These are phyloP conservation scores for Dimocarpus longan DNA, from an alignment of 345 rosid genomes.

Conservation along the genomic window DNA sequence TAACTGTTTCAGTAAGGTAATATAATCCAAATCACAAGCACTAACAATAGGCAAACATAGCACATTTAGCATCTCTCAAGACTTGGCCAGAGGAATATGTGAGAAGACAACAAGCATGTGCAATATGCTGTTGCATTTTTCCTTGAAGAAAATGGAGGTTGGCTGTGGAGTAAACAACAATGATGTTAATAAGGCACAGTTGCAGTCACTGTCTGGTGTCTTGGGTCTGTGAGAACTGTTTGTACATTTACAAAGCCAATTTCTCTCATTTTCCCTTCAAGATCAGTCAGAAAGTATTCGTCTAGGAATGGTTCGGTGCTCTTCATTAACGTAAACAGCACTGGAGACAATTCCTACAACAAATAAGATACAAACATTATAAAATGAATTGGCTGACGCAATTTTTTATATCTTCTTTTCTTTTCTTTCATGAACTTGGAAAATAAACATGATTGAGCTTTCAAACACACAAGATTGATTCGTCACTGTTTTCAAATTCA, in stretches of 20 bases:
- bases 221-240: conserved; percentile 50
- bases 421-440: neutral
- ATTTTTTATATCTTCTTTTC: neutral
- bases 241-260: conserved; percentile 47
- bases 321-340: conserved; percentile 55
- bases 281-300: conserved; percentile 52
- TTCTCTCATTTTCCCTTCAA: conserved; percentile 51
- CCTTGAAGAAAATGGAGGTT: no score
- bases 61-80: neutral
- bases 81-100: neutral
- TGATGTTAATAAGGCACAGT: conserved; percentile 40
- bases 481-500: neutral
- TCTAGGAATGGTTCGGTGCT: conserved; percentile 66
- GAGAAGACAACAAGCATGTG: neutral
- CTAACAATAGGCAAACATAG: neutral
- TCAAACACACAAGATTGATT: neutral
- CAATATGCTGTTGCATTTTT: no score
- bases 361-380: neutral
- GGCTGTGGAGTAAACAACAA: neutral
- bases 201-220: conserved; percentile 56
- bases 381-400: neutral
- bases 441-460: neutral
- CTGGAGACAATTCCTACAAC: conserved; percentile 56
- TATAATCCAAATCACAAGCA: no score
- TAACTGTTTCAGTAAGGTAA: no score